phyloP scores from a whole-genome alignment of 2,329 filamentous ascomycete species.

The Atkinsonella hypoxylon region DNA sequence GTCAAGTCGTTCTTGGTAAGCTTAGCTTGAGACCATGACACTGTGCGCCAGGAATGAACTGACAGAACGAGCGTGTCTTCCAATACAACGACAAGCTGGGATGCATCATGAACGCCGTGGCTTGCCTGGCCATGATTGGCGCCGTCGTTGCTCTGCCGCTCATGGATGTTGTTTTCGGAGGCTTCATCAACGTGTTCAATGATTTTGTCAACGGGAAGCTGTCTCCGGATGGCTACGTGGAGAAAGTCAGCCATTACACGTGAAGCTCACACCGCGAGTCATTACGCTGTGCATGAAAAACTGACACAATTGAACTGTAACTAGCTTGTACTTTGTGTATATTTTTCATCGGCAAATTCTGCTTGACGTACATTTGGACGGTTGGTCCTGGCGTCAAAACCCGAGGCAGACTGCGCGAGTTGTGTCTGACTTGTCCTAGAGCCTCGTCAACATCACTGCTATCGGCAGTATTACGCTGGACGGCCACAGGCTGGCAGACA shows the following conservation, averaged over 20 bases:
- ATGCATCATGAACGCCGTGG: conserved; percentile 24
- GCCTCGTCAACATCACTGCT: conserved; percentile 25
- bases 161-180: conserved; percentile 49
- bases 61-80: conserved; percentile 21
- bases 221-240: conserved; percentile 34
- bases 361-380: conserved; percentile 41
- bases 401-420: too few relatives aligned
- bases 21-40: not conserved
- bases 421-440: conserved; percentile 10
- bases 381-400: conserved; percentile 21
- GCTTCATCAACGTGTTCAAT: conserved; percentile 42
- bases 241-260: conserved; percentile 34
- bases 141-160: conserved; percentile 32
- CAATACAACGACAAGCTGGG: conserved; percentile 25
- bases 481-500: conserved; percentile 26
- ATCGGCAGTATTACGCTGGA: conserved; percentile 34
- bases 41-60: not conserved
- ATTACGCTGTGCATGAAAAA: not conserved
- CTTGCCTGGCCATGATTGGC: conserved; percentile 24
- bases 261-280: conserved; percentile 14
- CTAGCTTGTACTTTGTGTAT: conserved; percentile 44
- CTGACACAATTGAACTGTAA: conserved; percentile 18
- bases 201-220: conserved; percentile 36
- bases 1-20: conserved; percentile 16
- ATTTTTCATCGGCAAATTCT: conserved; percentile 42